Evolutionary conservation across 2,329 filamentous ascomycete genomes (phyloP).

Genomic region (Scytalidium sp.): DNA sequence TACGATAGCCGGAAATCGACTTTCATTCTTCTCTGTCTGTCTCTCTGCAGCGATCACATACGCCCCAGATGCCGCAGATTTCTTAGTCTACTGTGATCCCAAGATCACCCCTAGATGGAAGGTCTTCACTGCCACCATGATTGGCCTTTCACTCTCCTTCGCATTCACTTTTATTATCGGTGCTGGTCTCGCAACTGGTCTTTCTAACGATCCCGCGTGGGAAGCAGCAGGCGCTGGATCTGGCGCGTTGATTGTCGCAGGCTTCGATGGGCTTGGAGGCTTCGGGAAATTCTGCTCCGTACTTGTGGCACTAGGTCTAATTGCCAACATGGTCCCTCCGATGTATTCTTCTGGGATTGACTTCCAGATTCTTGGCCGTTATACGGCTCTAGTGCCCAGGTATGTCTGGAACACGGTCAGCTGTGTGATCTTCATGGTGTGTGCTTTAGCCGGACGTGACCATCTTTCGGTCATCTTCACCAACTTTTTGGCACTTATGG

Average conservation of each 20-base stretch:
- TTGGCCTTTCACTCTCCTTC: constrained; percentile 55
- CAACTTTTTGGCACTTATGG: constrained; percentile 69
- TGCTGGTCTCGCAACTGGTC: constrained; percentile 59
- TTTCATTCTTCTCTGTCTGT: constrained; percentile 70
- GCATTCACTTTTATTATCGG: constrained; percentile 60
- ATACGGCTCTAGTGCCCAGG: constrained; percentile 55
- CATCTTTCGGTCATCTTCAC: constrained; percentile 63
- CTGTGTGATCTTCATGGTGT: constrained; percentile 61
- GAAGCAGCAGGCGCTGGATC: constrained; percentile 55
- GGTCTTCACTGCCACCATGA: constrained; percentile 54
- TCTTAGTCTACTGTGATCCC: constrained; percentile 62
- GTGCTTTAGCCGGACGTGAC: constrained; percentile 59
- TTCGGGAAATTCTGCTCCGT: constrained; percentile 69
- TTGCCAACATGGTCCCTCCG: constrained; percentile 63
- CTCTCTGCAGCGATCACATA: constrained; percentile 64
- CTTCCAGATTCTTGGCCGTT: constrained; percentile 62
- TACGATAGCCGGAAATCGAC: constrained; percentile 52
- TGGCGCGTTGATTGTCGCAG: constrained; percentile 63
- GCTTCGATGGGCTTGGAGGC: constrained; percentile 52
- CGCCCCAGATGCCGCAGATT: constrained; percentile 60
- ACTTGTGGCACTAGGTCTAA: constrained; percentile 59
- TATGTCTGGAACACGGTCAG: constrained; percentile 63
- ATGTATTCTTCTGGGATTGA: constrained; percentile 66
- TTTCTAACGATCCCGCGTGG: constrained; percentile 50
- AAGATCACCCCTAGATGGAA: constrained; percentile 39